Evolutionary conservation across 768 basidiomycete species (phyloP).

Genomic region (Termitomyces sp.): DNA sequence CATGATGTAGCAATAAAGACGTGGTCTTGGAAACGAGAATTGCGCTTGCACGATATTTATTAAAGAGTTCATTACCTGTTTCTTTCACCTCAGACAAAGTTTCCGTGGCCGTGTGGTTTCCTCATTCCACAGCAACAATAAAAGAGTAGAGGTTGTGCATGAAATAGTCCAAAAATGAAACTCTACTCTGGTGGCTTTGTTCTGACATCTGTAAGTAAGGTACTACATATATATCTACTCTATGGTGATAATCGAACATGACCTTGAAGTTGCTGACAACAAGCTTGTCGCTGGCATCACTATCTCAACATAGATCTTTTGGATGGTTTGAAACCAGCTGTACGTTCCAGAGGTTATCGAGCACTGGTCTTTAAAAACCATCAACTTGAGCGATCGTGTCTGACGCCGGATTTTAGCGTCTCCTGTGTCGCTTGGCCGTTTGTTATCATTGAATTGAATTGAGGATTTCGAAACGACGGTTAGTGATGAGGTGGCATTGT

Average conservation of each 20-base stretch:
- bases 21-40: not conserved
- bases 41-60: not conserved
- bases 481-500: not conserved
- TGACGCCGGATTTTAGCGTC: no score
- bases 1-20: not conserved
- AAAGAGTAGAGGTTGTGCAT: no score
- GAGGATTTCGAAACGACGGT: not conserved
- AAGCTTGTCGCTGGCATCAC: not conserved
- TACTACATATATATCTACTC: no score
- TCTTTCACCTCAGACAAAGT: not conserved
- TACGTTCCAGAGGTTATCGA: not conserved
- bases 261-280: no score
- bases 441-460: not conserved
- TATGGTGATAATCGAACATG: no score
- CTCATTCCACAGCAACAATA: not conserved
- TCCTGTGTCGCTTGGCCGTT: not conserved
- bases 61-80: not conserved
- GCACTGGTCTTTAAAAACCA: not conserved
- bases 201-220: no score
- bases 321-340: not conserved
- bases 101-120: not conserved
- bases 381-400: not conserved
- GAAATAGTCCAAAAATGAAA: no score
- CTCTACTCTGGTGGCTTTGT: no score
- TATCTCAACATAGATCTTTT: not conserved